These are phyloP conservation scores for Cinchona pubescens DNA, from an alignment of 257 asterid species.

Conservation along the genomic window DNA sequence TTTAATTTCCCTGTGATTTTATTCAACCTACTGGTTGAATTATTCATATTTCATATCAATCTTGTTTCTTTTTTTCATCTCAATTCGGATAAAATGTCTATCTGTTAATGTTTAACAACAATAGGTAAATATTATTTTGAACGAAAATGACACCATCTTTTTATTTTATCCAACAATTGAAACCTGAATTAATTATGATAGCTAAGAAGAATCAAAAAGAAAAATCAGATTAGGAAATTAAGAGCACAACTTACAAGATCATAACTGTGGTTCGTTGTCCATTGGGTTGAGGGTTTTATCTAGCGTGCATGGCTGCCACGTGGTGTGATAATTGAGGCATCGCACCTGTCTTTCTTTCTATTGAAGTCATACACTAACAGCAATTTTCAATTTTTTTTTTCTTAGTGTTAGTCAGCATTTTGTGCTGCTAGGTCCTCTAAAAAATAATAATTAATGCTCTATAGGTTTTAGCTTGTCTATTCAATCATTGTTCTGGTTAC, in stretches of 20 bases:
- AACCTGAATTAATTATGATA: no score
- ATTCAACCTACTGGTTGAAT: background rate
- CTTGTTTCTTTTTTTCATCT: no score
- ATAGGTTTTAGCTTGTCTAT: no score
- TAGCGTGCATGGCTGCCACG: constrained; percentile 22
- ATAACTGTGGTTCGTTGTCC: background rate
- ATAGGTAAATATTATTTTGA: no score
- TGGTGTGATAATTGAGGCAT: background rate
- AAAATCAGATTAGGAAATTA: background rate
- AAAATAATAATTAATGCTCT: no score
- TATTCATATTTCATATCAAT: no score
- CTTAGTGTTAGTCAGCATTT: background rate
- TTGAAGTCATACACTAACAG: background rate
- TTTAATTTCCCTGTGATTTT: background rate
- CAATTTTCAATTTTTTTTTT: background rate
- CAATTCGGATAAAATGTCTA: no score
- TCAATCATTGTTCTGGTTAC: no score
- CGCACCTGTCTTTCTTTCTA: background rate
- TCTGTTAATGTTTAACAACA: background rate
- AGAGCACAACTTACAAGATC: background rate
- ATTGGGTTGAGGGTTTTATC: background rate
- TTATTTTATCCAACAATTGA: no score
- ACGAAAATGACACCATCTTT: background rate
- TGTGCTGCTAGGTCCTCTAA: background rate
- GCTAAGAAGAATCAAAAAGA: background rate